phyloP scores from a whole-genome alignment of 83 land plant genomes.

The Isoetes engelmannii region DNA sequence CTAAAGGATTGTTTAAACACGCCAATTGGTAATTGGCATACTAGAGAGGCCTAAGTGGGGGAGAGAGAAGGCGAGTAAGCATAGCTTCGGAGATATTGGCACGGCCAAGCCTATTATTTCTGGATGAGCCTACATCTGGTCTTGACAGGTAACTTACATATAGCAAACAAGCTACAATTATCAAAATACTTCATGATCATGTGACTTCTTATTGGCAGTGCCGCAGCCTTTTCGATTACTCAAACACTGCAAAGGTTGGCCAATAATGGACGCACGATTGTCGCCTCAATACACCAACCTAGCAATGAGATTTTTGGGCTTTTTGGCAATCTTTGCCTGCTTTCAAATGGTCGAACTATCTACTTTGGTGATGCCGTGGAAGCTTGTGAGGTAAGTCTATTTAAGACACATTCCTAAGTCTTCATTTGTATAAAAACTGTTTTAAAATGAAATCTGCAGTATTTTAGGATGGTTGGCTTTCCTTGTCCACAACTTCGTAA shows the following conservation, averaged over 20 bases:
- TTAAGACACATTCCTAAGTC: too few relatives aligned
- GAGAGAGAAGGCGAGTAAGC: slow-evolving; percentile 57
- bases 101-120: slow-evolving; percentile 45
- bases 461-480: slow-evolving; percentile 42
- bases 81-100: slow-evolving; percentile 57
- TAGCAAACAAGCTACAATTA: neutral
- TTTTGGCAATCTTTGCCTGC: slow-evolving; percentile 45
- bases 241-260: slow-evolving; percentile 36
- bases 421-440: too few relatives aligned
- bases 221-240: slow-evolving; percentile 54
- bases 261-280: slow-evolving; percentile 31
- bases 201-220: slow-evolving; percentile 17
- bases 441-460: slow-evolving; percentile 21
- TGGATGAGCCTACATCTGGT: slow-evolving; percentile 50
- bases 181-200: too few relatives aligned
- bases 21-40: slow-evolving; percentile 46
- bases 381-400: slow-evolving; percentile 36
- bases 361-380: slow-evolving; percentile 44
- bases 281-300: slow-evolving; percentile 57
- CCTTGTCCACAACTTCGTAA: slow-evolving; percentile 47
- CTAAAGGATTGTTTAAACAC: slow-evolving; percentile 43
- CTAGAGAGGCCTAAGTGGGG: slow-evolving; percentile 50
- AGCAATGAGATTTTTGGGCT: slow-evolving; percentile 52
- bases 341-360: slow-evolving; percentile 39
- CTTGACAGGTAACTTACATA: slow-evolving; percentile 6